Base-by-base conservation (phyloP, 805 yeast species). In the Candida hungchunana region DNA sequence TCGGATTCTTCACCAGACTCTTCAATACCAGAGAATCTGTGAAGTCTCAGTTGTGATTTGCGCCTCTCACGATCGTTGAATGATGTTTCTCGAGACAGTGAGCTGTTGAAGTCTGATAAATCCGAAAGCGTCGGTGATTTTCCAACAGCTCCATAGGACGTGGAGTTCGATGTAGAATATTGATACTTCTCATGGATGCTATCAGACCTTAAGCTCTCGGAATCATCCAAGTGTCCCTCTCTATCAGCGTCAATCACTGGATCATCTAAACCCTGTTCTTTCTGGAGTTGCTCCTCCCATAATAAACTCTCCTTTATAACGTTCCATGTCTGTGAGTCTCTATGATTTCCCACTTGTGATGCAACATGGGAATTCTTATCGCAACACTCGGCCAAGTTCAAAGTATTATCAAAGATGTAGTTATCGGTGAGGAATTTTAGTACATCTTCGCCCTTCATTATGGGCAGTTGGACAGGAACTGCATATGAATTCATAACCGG, bases 271-370 rank as follows among this genome's bases (percentile, higher is more conserved):
- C 15, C 19, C 13, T 37, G 16, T 5, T 49, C 43, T 7, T 39
- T 18, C 8, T 29, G 42, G 12, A 49, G 26, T 18, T 46, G 41
- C 10, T 44, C 15, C 27, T 55, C 61, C 58, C 69, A 60, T 2
- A 58, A 53, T 4, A 79, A 56, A 19, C 77, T 61, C 22, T 71
- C 72, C 11, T 73, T 71, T 5, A 80, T 57, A 4, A 78, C 66
- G 40, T 69, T 58, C 88, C 88, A 81, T 1, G 76, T 68, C 49
- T 77, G 84, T 36, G 79, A 65, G 36, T 77, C 82, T 39, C 84
- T 58, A 35, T 61, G 63, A 32, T 66, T 57, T 13, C 67, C 65
- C 1, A 68, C 81, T 30, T 67, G 62, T 1, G 69, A 69, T 0
- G 83, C 83, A 7, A 75, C 62, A 13, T 65, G 59, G 0, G 85